A percentile compares a stretch with the other conserved stretches of the same genome.
Evolutionary conservation across 1,284 basidiomycete genomes (phyloP).

Genomic region (Tylopilus sp.): DNA sequence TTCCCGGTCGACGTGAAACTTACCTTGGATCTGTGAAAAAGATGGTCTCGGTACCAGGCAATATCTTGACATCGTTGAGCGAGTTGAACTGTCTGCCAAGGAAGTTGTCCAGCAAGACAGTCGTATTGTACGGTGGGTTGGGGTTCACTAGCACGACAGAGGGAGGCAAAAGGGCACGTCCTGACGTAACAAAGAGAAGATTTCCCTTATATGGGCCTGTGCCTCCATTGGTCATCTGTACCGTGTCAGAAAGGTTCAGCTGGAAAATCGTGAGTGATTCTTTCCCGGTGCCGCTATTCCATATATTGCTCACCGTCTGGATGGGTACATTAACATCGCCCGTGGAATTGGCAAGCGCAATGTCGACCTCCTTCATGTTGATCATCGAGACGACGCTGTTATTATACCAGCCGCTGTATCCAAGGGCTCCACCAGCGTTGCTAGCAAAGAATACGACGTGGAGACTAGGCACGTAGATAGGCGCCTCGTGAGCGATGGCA

Average conservation of each 20-base stretch:
- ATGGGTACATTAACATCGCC: constrained; percentile 52
- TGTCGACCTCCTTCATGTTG: constrained; percentile 43
- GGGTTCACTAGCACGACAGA: constrained; percentile 67
- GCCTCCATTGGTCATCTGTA: constrained; percentile 74
- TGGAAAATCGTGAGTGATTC: constrained; percentile 17
- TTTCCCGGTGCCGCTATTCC: background rate
- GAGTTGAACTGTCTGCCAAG: constrained; percentile 81
- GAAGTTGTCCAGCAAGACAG: constrained; percentile 65
- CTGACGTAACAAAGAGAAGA: constrained; percentile 65
- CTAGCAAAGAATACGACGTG: constrained; percentile 57
- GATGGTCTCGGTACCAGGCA: constrained; percentile 55
- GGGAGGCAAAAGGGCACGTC: constrained; percentile 59
- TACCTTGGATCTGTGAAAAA: constrained; percentile 72
- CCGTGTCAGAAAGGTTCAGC: constrained; percentile 45
- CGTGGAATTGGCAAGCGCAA: constrained; percentile 34
- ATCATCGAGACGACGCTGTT: constrained; percentile 47
- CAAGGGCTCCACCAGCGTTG: constrained; percentile 42
- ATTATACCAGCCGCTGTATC: constrained; percentile 42
- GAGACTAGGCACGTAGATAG: constrained; percentile 59
- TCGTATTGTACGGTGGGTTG: constrained; percentile 54
- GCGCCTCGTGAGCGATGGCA: constrained; percentile 74
- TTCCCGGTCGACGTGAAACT: too few species aligned
- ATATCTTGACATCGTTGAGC: constrained; percentile 74
- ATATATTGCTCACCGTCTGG: constrained; percentile 42
- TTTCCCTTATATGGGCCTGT: constrained; percentile 64